phyloP scores from a whole-genome alignment of 2,329 filamentous ascomycete genomes.

The Pseudopithomyces chartarum region DNA sequence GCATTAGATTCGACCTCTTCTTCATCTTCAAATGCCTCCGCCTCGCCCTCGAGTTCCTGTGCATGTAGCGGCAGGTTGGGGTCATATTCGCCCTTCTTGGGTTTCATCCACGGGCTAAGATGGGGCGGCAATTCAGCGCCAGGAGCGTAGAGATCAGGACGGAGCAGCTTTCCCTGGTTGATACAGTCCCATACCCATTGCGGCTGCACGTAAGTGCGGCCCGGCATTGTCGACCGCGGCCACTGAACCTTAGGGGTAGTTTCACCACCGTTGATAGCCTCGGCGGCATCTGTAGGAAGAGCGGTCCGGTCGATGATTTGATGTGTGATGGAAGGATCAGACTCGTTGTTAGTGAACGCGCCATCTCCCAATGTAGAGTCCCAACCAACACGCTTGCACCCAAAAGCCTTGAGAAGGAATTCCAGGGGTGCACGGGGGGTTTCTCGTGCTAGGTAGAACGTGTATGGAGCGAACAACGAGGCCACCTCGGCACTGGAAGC shows the following conservation, averaged over 20 bases:
- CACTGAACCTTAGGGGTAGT: constrained; percentile 49
- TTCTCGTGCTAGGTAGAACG: constrained; percentile 91
- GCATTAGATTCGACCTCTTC: constrained; percentile 44
- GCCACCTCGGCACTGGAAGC: constrained; percentile 68
- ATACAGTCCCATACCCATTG: constrained; percentile 99
- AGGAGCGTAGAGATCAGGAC: constrained; percentile 85
- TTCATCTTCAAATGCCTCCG: constrained; percentile 69
- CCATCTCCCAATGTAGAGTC: constrained; percentile 88
- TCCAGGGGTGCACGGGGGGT: constrained; percentile 89
- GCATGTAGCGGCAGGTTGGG: constrained; percentile 83
- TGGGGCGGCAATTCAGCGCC: constrained; percentile 91
- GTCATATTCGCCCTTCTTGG: constrained; percentile 85
- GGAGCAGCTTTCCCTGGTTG: constrained; percentile 87
- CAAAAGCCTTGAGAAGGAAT: constrained; percentile 90
- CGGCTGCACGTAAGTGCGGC: constrained; percentile 89
- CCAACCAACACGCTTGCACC: constrained; percentile 96
- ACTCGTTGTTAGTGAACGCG: constrained; percentile 87
- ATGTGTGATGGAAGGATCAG: constrained; percentile 88
- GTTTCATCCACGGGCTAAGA: constrained; percentile 93
- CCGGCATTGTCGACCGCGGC: constrained; percentile 79
- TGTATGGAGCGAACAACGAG: constrained; percentile 84
- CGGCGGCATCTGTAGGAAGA: constrained; percentile 53
- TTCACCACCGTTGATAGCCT: constrained; percentile 52
- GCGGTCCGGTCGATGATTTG: constrained; percentile 92
- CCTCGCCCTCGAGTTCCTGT: constrained; percentile 86